These are phyloP conservation scores for Penicillium lividum DNA, from an alignment of 495 filamentous ascomycete species.

Conservation along the genomic window DNA sequence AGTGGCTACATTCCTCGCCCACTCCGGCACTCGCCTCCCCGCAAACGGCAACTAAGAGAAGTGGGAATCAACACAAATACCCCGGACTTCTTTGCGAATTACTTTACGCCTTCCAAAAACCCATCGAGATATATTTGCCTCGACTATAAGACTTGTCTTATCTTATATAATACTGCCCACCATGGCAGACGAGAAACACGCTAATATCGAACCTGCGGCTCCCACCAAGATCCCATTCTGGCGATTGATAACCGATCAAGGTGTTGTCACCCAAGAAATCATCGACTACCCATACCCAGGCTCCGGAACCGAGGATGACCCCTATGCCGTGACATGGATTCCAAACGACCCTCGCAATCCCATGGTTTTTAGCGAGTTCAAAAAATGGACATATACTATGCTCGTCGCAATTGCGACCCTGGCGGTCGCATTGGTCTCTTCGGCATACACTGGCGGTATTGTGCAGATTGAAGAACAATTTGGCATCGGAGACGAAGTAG, in stretches of 20 bases:
- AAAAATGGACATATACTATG: slow-evolving; percentile 73
- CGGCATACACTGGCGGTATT: slow-evolving; percentile 73
- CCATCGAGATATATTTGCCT: background rate
- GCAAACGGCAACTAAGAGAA: background rate
- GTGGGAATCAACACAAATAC: background rate
- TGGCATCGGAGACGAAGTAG: slow-evolving; percentile 58
- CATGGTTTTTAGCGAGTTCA: slow-evolving; percentile 57
- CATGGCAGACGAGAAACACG: slow-evolving; percentile 34
- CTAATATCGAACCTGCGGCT: slow-evolving; percentile 30
- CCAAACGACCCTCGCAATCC: slow-evolving; percentile 72
- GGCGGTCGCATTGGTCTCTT: slow-evolving; percentile 74
- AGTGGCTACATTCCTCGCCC: background rate
- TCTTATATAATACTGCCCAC: slow-evolving; percentile 14
- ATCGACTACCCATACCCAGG: slow-evolving; percentile 63
- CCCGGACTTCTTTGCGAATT: background rate
- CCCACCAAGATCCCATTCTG: slow-evolving; percentile 45
- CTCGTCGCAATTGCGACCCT: slow-evolving; percentile 68
- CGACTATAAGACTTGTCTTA: background rate
- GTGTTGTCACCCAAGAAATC: slow-evolving; percentile 56
- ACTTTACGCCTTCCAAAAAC: background rate
- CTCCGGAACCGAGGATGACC: slow-evolving; percentile 70
- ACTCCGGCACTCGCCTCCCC: background rate
- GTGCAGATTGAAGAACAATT: slow-evolving; percentile 61
- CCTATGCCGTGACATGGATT: slow-evolving; percentile 74
- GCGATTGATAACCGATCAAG: slow-evolving; percentile 52